phyloP scores from a whole-genome alignment of 495 filamentous ascomycete species.

The Cercophora newfieldiana region DNA sequence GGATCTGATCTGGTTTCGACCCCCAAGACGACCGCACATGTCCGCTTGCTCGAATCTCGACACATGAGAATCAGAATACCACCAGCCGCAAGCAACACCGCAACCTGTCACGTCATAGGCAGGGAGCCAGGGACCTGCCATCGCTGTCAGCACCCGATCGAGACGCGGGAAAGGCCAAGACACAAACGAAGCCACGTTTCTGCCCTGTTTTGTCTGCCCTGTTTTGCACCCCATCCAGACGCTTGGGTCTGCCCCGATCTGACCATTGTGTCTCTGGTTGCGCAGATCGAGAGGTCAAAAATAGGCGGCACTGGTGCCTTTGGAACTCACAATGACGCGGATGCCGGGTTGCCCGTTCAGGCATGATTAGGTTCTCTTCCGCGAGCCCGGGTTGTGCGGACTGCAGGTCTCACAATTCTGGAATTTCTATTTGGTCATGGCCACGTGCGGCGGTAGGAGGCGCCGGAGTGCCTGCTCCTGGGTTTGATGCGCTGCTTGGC shows the following conservation, averaged over 20 bases:
- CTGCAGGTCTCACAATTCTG: neutral
- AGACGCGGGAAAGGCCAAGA: neutral
- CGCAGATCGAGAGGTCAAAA: neutral
- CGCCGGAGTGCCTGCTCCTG: neutral
- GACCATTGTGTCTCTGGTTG: neutral
- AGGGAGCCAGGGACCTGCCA: neutral
- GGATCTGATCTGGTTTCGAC: no score
- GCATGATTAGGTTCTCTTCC: neutral
- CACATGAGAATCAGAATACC: no score
- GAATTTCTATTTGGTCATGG: neutral
- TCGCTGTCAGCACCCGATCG: neutral
- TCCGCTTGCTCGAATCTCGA: no score
- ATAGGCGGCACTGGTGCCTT: neutral
- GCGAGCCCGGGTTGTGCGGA: neutral
- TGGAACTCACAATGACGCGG: neutral
- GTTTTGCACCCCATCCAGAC: neutral
- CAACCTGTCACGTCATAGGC: neutral
- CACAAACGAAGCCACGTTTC: constrained; percentile 10
- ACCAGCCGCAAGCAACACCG: neutral
- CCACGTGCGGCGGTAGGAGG: neutral
- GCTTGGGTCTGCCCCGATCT: neutral
- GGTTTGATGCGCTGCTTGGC: neutral
- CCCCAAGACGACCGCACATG: no score
- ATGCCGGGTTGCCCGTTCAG: neutral
- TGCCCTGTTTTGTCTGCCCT: neutral